A percentile compares a stretch with the other conserved stretches of the same genome.
phyloP scores from a whole-genome alignment of 1,139 yeast genomes.

The Suhomyces chickasaworum region DNA sequence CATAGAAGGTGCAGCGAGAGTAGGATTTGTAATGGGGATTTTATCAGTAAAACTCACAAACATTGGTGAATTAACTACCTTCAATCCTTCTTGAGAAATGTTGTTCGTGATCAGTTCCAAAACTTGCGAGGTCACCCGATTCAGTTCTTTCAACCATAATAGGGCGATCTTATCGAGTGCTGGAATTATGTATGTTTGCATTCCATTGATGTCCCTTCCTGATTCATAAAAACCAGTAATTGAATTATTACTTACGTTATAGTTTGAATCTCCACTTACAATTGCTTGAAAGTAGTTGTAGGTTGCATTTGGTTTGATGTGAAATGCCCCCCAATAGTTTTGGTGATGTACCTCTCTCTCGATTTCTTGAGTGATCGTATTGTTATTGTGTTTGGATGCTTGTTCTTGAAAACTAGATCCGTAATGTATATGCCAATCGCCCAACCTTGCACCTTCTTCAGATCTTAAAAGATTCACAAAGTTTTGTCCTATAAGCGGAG shows the following conservation, averaged over 20 bases:
- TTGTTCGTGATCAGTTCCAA: conserved; percentile 14
- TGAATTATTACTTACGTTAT: conserved; percentile 30
- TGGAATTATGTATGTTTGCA: conserved; percentile 32
- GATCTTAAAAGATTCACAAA: conserved; percentile 23
- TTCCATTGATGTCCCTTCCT: conserved; percentile 40
- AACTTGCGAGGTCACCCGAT: conserved; percentile 15
- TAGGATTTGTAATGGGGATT: conserved; percentile 52
- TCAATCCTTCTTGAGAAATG: conserved; percentile 18
- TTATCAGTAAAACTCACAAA: conserved; percentile 45
- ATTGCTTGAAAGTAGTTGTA: conserved; percentile 32
- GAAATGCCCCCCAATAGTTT: conserved; percentile 46
- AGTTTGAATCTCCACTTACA: conserved; percentile 25
- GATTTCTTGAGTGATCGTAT: conserved; percentile 31
- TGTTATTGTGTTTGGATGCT: conserved; percentile 22
- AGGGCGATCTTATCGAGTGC: conserved; percentile 21
- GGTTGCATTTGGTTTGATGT: conserved; percentile 36
- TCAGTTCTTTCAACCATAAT: conserved; percentile 20
- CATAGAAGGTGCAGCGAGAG: conserved; percentile 63
- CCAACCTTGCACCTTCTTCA: conserved; percentile 21
- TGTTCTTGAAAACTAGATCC: conserved; percentile 16
- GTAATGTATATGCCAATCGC: conserved; percentile 26
- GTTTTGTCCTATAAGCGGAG: conserved; percentile 36
- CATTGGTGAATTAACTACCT: conserved; percentile 37
- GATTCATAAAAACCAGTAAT: conserved; percentile 39
- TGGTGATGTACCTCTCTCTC: conserved; percentile 45